A percentile compares a stretch with the other conserved stretches of the same genome.
Evolutionary conservation across 2,329 filamentous ascomycete genomes (phyloP).

Genomic region (Sclerotinia spermophila): DNA sequence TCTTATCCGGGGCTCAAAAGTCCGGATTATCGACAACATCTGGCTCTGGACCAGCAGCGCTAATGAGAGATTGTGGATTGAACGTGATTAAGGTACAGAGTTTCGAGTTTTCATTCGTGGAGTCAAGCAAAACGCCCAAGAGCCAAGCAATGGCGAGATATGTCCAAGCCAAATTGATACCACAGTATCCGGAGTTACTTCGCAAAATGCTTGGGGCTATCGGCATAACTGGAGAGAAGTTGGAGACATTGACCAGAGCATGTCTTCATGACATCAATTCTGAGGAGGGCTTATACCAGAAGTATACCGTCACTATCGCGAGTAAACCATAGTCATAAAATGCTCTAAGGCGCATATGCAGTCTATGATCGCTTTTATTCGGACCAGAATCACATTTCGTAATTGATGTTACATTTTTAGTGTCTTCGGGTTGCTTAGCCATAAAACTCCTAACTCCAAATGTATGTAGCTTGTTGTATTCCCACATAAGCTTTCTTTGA

Average conservation of each 20-base stretch:
- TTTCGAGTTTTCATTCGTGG: slow-evolving; percentile 17
- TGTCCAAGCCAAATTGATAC: slow-evolving; percentile 16
- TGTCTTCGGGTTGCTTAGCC: not conserved
- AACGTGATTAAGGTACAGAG: not conserved
- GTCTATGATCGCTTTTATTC: not conserved
- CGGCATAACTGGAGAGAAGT: not conserved
- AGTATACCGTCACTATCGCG: slow-evolving; percentile 16
- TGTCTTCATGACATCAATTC: slow-evolving; percentile 14
- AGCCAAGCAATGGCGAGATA: slow-evolving; percentile 17
- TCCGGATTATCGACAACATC: slow-evolving; percentile 3
- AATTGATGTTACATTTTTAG: not conserved
- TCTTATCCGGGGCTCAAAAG: not conserved
- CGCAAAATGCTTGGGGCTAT: slow-evolving; percentile 9
- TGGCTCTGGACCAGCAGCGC: not conserved
- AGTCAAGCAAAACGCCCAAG: slow-evolving; percentile 1
- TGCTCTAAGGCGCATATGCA: not conserved
- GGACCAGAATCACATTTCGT: not conserved
- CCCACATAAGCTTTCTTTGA: not conserved
- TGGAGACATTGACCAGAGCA: slow-evolving; percentile 7
- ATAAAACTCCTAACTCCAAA: not conserved
- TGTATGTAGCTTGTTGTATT: not conserved
- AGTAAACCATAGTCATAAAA: not conserved
- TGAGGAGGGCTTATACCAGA: slow-evolving; percentile 14
- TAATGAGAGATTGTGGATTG: slow-evolving; percentile 1
- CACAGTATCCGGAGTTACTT: slow-evolving; percentile 12